Evolutionary conservation across 106 monocot genomes (phyloP).

Genomic region (Allium cepa): DNA sequence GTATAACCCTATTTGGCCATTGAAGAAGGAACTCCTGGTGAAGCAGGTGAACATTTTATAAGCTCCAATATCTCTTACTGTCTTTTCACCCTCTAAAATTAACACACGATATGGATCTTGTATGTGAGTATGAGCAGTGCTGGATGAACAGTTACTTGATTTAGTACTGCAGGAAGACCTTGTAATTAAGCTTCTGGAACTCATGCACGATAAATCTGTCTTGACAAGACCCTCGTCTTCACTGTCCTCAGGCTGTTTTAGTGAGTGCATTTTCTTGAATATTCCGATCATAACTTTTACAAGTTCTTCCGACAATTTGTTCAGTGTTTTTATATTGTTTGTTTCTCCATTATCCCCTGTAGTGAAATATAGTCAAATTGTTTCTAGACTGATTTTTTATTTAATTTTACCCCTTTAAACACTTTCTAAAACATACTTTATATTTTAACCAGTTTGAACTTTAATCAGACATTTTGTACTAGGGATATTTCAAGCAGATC

Average conservation of each 20-base stretch:
- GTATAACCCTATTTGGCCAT: slow-evolving; percentile 34
- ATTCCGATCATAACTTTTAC: slow-evolving; percentile 50
- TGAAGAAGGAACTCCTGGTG: slow-evolving; percentile 48
- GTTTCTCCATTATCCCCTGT: no score
- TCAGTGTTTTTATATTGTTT: slow-evolving; percentile 19
- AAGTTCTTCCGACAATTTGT: slow-evolving; percentile 73
- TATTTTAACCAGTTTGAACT: background rate
- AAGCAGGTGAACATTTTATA: slow-evolving; percentile 43
- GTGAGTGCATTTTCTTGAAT: slow-evolving; percentile 47
- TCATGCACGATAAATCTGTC: slow-evolving; percentile 64
- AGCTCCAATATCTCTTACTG: slow-evolving; percentile 30
- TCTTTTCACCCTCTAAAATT: slow-evolving; percentile 18
- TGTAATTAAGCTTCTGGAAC: slow-evolving; percentile 34
- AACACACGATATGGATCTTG: slow-evolving; percentile 24
- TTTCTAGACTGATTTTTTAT: no score
- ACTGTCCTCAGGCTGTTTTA: slow-evolving; percentile 8
- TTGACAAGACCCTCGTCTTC: slow-evolving; percentile 25
- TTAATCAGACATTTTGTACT: background rate
- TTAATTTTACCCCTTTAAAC: no score
- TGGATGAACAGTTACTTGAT: slow-evolving; percentile 16
- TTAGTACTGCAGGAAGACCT: slow-evolving; percentile 30
- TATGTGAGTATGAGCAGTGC: slow-evolving; percentile 10
- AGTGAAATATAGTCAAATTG: no score
- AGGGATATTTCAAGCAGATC: background rate
- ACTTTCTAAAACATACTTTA: no score